These are phyloP conservation scores for Daldinia decipiens DNA, from an alignment of 495 filamentous ascomycete genomes.

Conservation along the genomic window DNA sequence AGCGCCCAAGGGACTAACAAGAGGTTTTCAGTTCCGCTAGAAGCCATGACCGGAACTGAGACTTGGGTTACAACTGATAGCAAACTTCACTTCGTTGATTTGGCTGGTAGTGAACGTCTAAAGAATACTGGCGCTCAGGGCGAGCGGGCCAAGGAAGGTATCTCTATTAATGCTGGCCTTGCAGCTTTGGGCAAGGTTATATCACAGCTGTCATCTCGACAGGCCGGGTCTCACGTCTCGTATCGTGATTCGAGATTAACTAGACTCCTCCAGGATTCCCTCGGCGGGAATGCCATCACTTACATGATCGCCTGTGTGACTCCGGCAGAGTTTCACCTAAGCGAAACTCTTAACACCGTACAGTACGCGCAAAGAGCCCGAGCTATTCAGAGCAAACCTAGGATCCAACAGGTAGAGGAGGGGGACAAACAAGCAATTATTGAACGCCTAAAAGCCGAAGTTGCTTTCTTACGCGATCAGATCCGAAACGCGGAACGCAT, in stretches of 20 bases:
- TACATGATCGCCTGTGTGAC: conserved; percentile 99
- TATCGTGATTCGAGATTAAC: conserved; percentile 98
- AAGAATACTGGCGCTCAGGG: conserved; percentile 98
- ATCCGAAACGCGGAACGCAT: conserved; percentile 76
- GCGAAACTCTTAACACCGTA: conserved; percentile 97
- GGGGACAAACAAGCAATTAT: conserved; percentile 95
- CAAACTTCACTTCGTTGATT: conserved; percentile 98
- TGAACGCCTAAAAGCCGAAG: conserved; percentile 92
- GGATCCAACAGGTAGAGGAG: conserved; percentile 94
- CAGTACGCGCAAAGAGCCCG: conserved; percentile 96
- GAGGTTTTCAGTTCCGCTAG: conserved; percentile 88
- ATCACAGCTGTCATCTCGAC: conserved; percentile 92
- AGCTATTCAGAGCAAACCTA: conserved; percentile 96
- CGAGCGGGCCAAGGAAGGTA: conserved; percentile 94
- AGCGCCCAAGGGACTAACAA: conserved; percentile 72
- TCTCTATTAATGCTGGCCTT: conserved; percentile 97
- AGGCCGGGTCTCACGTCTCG: conserved; percentile 90
- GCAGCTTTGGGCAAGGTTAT: conserved; percentile 98
- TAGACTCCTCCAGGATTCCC: conserved; percentile 92
- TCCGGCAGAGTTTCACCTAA: conserved; percentile 95
- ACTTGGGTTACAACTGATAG: conserved; percentile 88
- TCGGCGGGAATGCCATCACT: conserved; percentile 97
- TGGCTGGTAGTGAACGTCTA: conserved; percentile 94
- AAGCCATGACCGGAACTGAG: conserved; percentile 74
- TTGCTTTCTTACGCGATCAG: conserved; percentile 93